Evolutionary conservation across 1,284 basidiomycete species (phyloP).

Genomic region (Albatrellus sp.): DNA sequence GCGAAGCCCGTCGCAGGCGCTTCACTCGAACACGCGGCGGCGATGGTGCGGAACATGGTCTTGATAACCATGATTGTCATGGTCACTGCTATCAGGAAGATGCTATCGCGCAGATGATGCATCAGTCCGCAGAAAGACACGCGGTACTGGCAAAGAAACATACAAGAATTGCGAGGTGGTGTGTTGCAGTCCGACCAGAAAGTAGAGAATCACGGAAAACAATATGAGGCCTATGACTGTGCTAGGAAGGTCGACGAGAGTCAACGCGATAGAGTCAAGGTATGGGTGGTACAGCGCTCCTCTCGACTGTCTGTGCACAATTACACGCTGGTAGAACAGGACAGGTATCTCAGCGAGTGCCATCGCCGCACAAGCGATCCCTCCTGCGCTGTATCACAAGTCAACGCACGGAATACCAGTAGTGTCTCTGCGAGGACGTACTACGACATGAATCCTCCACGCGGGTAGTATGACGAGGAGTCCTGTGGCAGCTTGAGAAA

Average conservation of each 20-base stretch:
- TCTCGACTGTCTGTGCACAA: slow-evolving; percentile 48
- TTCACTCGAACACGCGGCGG: slow-evolving; percentile 37
- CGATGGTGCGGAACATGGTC: slow-evolving; percentile 46
- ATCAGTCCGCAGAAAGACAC: neutral
- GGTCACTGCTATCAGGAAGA: slow-evolving; percentile 36
- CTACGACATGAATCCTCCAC: slow-evolving; percentile 72
- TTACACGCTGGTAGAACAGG: slow-evolving; percentile 61
- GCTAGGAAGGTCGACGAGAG: slow-evolving; percentile 61
- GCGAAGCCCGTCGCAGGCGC: slow-evolving; percentile 49
- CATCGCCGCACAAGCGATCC: slow-evolving; percentile 18
- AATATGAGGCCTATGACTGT: slow-evolving; percentile 35
- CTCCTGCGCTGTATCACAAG: neutral
- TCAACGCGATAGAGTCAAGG: slow-evolving; percentile 54
- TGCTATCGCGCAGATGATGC: slow-evolving; percentile 38
- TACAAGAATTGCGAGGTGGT: slow-evolving; percentile 50
- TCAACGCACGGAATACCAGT: neutral
- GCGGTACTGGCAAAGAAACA: slow-evolving; percentile 13
- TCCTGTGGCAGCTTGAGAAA: slow-evolving; percentile 53
- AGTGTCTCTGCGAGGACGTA: slow-evolving; percentile 23
- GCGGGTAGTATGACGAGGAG: slow-evolving; percentile 65
- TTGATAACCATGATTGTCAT: too few relatives aligned
- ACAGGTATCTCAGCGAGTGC: slow-evolving; percentile 71
- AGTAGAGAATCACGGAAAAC: slow-evolving; percentile 52
- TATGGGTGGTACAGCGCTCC: slow-evolving; percentile 58
- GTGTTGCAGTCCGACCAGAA: slow-evolving; percentile 45